These are phyloP conservation scores for Ophiosphaerella korrae DNA, from an alignment of 2,329 filamentous ascomycete genomes.

Conservation along the genomic window DNA sequence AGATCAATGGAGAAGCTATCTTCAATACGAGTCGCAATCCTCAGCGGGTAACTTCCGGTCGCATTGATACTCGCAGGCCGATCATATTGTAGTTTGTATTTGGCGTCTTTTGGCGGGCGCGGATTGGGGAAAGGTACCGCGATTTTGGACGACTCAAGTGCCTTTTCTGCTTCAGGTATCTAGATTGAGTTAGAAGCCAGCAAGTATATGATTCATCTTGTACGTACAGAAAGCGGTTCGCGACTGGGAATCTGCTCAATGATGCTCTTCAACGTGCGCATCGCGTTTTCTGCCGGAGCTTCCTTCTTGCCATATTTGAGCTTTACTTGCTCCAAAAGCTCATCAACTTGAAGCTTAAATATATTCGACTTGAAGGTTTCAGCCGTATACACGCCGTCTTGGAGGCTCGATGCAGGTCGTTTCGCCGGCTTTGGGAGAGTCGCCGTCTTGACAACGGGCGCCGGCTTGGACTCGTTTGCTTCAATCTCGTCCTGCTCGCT, in stretches of 20 bases:
- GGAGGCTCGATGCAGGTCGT: constrained; percentile 28
- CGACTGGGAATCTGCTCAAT: constrained; percentile 59
- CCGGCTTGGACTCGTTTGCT: constrained; percentile 9
- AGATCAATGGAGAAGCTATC: constrained; percentile 72
- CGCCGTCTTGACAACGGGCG: constrained; percentile 9
- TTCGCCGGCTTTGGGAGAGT: constrained; percentile 23
- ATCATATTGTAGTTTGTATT: constrained; percentile 80
- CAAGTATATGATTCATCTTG: too few species aligned
- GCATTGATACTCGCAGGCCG: constrained; percentile 82
- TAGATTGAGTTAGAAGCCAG: constrained; percentile 43
- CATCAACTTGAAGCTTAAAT: constrained; percentile 71
- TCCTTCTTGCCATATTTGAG: constrained; percentile 64
- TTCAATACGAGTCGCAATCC: constrained; percentile 72
- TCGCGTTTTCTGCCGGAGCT: constrained; percentile 54
- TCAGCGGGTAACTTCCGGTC: constrained; percentile 82
- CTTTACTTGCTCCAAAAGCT: constrained; percentile 63
- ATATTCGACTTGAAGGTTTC: constrained; percentile 69
- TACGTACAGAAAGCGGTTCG: constrained; percentile 52
- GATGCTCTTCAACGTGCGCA: constrained; percentile 43
- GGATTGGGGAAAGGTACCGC: constrained; percentile 86
- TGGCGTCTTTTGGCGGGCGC: constrained; percentile 72
- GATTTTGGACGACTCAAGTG: constrained; percentile 69
- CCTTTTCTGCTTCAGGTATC: constrained; percentile 71
- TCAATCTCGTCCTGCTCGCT: constrained; percentile 19
- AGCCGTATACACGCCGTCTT: constrained; percentile 52